A percentile compares a stretch with the other conserved stretches of the same genome.
Conservation (phyloP, 805 yeast species). For the Cyberlindnera saturnus region DNA sequence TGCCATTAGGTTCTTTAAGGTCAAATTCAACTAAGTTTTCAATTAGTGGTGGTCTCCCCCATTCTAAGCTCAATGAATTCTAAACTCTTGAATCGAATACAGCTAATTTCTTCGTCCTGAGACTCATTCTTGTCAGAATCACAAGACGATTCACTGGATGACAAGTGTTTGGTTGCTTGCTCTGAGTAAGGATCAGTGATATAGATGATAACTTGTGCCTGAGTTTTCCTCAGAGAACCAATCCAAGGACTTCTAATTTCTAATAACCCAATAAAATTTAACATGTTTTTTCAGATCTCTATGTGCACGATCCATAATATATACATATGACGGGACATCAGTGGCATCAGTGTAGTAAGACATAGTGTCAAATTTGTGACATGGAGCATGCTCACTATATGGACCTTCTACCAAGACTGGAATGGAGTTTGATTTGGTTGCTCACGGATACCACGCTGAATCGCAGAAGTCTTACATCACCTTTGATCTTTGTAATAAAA, state of each 20-base stretch:
- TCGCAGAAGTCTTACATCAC: conserved; percentile 38
- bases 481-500: no score
- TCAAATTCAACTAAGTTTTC: conserved; percentile 31
- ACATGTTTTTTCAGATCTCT: conserved; percentile 24
- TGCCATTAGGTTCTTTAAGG: conserved; percentile 30
- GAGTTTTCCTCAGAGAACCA: conserved; percentile 42
- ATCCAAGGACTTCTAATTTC: conserved; percentile 43
- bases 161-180: conserved; percentile 5
- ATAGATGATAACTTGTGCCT: conserved; percentile 14
- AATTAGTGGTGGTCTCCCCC: conserved; percentile 43
- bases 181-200: conserved; percentile 18
- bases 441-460: conserved; percentile 24
- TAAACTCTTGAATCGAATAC: conserved; percentile 8
- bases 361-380: conserved; percentile 33
- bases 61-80: conserved; percentile 32
- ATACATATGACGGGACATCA: conserved; percentile 43
- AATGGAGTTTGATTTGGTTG: conserved; percentile 19
- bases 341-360: conserved; percentile 46
- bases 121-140: conserved; percentile 3
- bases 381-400: conserved; percentile 40
- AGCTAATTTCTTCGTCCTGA: neutral
- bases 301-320: conserved; percentile 27
- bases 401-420: conserved; percentile 57
- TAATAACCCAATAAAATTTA: conserved; percentile 61
- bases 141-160: conserved; percentile 6